These are phyloP conservation scores for Cutaneotrichosporon dermatis DNA, from an alignment of 1,284 basidiomycete species.

Conservation along the genomic window DNA sequence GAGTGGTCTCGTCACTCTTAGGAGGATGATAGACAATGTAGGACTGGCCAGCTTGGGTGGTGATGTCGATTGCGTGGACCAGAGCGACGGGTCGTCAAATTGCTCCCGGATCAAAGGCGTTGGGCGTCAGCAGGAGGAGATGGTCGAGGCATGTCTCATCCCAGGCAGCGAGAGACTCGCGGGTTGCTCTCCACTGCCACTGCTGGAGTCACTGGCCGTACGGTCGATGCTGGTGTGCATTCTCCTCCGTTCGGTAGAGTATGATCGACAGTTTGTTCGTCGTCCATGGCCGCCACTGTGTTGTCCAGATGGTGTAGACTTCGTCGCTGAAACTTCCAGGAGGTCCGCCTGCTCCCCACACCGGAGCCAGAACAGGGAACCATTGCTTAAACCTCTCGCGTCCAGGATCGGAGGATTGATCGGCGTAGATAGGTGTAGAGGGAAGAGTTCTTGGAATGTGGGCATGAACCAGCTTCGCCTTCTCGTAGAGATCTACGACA, in stretches of 20 bases:
- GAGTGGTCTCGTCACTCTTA: background rate
- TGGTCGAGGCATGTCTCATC: slow-evolving; percentile 10
- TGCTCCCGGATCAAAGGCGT: background rate
- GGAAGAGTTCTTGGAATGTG: background rate
- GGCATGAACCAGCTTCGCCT: background rate
- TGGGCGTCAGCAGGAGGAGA: background rate
- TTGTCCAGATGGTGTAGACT: no score
- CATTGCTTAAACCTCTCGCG: background rate
- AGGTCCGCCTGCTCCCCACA: background rate
- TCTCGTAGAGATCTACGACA: background rate
- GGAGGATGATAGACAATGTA: background rate
- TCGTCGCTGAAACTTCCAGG: background rate
- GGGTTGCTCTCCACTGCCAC: background rate
- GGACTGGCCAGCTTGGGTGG: background rate
- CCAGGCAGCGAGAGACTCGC: slow-evolving; percentile 7
- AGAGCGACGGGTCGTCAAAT: background rate
- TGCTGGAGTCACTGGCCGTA: background rate
- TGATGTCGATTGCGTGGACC: background rate
- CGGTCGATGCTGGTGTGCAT: background rate
- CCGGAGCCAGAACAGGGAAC: background rate
- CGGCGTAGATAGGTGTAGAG: background rate
- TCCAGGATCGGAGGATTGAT: background rate
- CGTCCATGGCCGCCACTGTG: no score
- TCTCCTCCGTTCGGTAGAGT: background rate
- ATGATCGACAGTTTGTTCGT: no score